phyloP scores from a whole-genome alignment of 495 filamentous ascomycete species.

The Podospora sp. region DNA sequence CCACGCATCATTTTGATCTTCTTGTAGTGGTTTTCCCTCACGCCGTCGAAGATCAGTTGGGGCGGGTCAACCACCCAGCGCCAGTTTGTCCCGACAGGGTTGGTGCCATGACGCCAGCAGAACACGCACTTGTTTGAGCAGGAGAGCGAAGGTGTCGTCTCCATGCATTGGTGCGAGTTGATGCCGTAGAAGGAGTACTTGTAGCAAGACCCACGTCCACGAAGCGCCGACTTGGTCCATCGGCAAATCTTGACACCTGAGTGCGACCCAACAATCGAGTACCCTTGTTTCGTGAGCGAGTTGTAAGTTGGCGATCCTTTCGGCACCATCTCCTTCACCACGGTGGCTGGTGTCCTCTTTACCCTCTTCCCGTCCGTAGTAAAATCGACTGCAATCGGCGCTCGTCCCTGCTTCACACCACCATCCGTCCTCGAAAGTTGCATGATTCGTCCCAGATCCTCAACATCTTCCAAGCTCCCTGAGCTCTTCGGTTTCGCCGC shows the following conservation, averaged over 20 bases:
- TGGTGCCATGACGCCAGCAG: conserved; percentile 97
- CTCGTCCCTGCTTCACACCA: conserved; percentile 23
- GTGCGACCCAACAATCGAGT: conserved; percentile 91
- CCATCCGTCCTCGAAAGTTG: conserved; percentile 49
- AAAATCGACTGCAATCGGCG: conserved; percentile 80
- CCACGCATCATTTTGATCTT: conserved; percentile 98
- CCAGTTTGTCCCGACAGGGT: conserved; percentile 95
- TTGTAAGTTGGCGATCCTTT: conserved; percentile 83
- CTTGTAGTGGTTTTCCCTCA: conserved; percentile 88
- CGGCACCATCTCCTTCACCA: conserved; percentile 89
- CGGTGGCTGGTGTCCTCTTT: conserved; percentile 43
- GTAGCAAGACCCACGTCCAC: conserved; percentile 93
- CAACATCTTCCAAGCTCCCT: conserved; percentile 70
- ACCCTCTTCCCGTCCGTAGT: conserved; percentile 55
- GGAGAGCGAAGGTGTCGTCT: conserved; percentile 90
- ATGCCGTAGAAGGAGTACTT: conserved; percentile 98
- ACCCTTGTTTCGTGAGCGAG: conserved; percentile 92
- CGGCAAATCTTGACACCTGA: conserved; percentile 97
- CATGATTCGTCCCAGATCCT: conserved; percentile 75
- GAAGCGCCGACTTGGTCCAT: conserved; percentile 98
- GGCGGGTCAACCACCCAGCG: conserved; percentile 93
- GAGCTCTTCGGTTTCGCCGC: conserved; percentile 45
- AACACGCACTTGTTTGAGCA: conserved; percentile 99
- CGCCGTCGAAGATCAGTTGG: conserved; percentile 82
- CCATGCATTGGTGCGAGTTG: conserved; percentile 94